A percentile compares a stretch with the other conserved stretches of the same genome.
Evolutionary conservation across 2,329 filamentous ascomycete species (phyloP).

Genomic region (Exophiala spinifera): DNA sequence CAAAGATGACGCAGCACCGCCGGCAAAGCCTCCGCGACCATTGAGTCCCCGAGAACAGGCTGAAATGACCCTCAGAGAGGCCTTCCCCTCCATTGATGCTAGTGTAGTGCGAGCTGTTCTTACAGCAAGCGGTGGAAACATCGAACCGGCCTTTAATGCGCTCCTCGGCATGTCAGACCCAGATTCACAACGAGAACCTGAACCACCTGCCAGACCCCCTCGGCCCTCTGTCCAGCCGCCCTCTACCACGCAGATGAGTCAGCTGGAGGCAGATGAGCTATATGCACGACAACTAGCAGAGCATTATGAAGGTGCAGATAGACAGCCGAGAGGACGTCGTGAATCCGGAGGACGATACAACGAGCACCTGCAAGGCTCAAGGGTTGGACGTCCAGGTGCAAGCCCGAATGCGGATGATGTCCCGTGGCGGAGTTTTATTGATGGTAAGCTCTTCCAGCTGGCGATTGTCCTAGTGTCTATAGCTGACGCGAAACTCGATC

Average conservation of each 20-base stretch:
- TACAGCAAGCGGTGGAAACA: constrained; percentile 76
- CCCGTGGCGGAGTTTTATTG: constrained; percentile 74
- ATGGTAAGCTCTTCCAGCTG: constrained; percentile 50
- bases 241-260: constrained; percentile 62
- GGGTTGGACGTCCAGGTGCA: constrained; percentile 33
- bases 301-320: constrained; percentile 64
- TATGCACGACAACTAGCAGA: constrained; percentile 91
- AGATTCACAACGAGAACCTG: constrained; percentile 60
- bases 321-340: constrained; percentile 28
- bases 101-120: constrained; percentile 84
- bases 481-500: constrained; percentile 14
- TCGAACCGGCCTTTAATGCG: constrained; percentile 94
- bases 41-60: constrained; percentile 78
- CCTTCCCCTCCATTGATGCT: constrained; percentile 80
- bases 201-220: constrained; percentile 76
- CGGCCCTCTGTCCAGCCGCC: constrained; percentile 56
- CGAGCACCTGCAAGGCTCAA: constrained; percentile 30
- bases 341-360: constrained; percentile 28
- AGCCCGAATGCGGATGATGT: constrained; percentile 49
- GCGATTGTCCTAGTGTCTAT: constrained; percentile 10
- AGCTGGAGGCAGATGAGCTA: constrained; percentile 84
- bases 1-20: constrained; percentile 44
- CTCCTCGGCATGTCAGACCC: constrained; percentile 80
- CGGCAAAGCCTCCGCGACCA: constrained; percentile 82
- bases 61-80: constrained; percentile 84